Conservation (phyloP, 371 early-diverging fungal genomes). For the Sporodiniella umbellata region DNA sequence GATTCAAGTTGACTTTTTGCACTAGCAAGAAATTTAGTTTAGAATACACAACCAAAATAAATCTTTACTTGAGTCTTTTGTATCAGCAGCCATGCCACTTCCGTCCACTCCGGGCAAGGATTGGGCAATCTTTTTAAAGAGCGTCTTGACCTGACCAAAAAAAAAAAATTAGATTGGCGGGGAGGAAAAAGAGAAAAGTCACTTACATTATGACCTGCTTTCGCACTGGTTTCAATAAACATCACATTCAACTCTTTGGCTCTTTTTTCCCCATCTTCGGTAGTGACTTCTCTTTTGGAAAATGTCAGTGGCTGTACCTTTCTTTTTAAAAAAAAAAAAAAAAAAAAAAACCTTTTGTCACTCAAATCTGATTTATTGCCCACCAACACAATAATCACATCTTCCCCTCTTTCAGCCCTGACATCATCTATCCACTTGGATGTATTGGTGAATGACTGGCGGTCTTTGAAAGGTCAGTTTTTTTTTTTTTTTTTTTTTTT, state of each 20-base stretch:
- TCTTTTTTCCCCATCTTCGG: constrained; percentile 93
- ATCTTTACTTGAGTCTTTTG: constrained; percentile 24
- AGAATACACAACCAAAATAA: no score
- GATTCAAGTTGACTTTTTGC: constrained; percentile 32
- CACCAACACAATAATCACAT: constrained; percentile 94
- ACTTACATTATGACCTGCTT: constrained; percentile 91
- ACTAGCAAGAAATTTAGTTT: constrained; percentile 7
- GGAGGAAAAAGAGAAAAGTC: not conserved
- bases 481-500: not conserved
- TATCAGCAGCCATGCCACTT: constrained; percentile 35
- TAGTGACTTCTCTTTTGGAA: constrained; percentile 76
- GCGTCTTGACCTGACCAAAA: constrained; percentile 62
- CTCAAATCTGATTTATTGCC: constrained; percentile 98
- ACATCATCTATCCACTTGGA: constrained; percentile 98
- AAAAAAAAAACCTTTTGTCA: constrained; percentile 69
- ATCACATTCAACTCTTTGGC: constrained; percentile 90
- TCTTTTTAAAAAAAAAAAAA: not conserved
- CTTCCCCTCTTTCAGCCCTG: constrained; percentile 91
- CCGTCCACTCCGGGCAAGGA: constrained; percentile 85
- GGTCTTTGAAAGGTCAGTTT: constrained; percentile 46
- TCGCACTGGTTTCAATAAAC: constrained; percentile 96
- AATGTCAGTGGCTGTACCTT: no score
- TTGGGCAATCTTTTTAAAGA: constrained; percentile 93
- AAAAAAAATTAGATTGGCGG: no score
- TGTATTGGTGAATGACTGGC: constrained; percentile 92